phyloP scores from a whole-genome alignment of 768 basidiomycete species.

The Xanthoconium purpureum region DNA sequence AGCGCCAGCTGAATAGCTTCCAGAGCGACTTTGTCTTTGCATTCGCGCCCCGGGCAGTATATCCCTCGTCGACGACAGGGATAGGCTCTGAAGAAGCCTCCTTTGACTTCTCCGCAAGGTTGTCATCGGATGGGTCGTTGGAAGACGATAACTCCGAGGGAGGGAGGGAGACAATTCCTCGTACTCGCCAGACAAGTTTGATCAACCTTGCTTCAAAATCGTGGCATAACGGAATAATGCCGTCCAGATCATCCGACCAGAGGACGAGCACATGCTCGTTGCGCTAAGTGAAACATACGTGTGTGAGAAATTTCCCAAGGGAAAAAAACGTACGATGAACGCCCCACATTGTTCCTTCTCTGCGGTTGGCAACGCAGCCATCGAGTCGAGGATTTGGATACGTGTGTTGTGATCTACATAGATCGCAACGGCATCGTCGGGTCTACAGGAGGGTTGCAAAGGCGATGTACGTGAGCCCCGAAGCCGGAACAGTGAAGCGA shows the following conservation, averaged over 20 bases:
- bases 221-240: slow-evolving; percentile 66
- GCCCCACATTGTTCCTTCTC: slow-evolving; percentile 92
- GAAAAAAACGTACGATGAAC: slow-evolving; percentile 58
- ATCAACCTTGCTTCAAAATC: slow-evolving; percentile 80
- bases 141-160: slow-evolving; percentile 42
- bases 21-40: slow-evolving; percentile 9
- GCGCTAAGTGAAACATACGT: slow-evolving; percentile 43
- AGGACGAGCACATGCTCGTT: slow-evolving; percentile 80
- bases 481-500: background rate
- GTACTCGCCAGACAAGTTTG: slow-evolving; percentile 71
- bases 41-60: background rate
- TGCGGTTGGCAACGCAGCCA: slow-evolving; percentile 64
- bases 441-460: slow-evolving; percentile 32
- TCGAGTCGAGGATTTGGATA: slow-evolving; percentile 79
- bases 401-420: slow-evolving; percentile 78
- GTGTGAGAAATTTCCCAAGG: background rate
- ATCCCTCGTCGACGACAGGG: slow-evolving; percentile 3
- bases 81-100: slow-evolving; percentile 17
- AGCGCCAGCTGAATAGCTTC: slow-evolving; percentile 43
- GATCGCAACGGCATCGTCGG: slow-evolving; percentile 58
- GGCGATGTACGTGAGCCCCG: background rate
- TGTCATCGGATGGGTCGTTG: slow-evolving; percentile 49
- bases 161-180: slow-evolving; percentile 34
- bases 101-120: slow-evolving; percentile 49
- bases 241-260: slow-evolving; percentile 83